Base-by-base conservation (phyloP, 2,329 filamentous ascomycete genomes). In the Penicillium sp. region DNA sequence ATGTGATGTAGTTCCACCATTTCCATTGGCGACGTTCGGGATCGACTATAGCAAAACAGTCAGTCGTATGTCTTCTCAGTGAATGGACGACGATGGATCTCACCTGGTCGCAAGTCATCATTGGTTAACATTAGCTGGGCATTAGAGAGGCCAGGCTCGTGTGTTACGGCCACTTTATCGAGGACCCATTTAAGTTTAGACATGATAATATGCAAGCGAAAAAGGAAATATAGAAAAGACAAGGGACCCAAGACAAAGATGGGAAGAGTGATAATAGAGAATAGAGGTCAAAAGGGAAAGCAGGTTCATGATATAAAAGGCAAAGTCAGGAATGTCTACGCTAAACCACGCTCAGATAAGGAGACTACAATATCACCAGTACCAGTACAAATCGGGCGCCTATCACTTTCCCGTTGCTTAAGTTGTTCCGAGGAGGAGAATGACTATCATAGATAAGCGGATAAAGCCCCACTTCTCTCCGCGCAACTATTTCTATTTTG, bases 41-140 rank as follows among this genome's bases (percentile, higher is more conserved):
- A 64, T 94, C 89, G 42, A 96, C 88, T 61, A 82, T 75, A 65
- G 14, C 26, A 49, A 46, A 48, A 40, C 36, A 38, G 44, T 54
- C 46, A 55, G 49, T 50, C 18, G 29, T 13, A 18, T 9, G 10
- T 20, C 11, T 26, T 9, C 6, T 9, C 3, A 14, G 13, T 11
- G 10, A 27, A 27, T 10, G 26, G 9, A 10, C 26, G 26, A 11
- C 24, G 24, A 9, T 26, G 24, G 29, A 35, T 55, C 61, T 61
- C 60, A 76, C 74, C 75, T 64, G 77, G 77, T 56, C 88, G 89
- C 54, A 93, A 75, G 69, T 93, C 87, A 66, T 87, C 72, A 67
- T 95, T 95, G 56, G 82, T 87, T 64, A 96, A 78, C 85, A 95
- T 89, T 57, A 94, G 75, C 74, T 95, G 87, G 13, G 84, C 79